phyloP scores from a whole-genome alignment of 2,329 filamentous ascomycete genomes.

The Aspergillus carbonarius region DNA sequence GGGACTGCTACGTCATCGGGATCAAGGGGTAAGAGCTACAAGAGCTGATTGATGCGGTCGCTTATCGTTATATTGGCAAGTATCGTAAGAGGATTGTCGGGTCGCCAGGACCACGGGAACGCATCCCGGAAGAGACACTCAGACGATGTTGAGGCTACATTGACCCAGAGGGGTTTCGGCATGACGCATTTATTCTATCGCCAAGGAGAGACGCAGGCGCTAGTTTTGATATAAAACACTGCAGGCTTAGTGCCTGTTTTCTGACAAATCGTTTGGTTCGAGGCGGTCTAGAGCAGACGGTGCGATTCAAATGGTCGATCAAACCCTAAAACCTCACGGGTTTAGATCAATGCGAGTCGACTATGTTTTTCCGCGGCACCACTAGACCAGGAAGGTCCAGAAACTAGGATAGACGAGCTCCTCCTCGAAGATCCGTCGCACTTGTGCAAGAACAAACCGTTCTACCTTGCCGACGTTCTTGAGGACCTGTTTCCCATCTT shows the following conservation, averaged over 20 bases:
- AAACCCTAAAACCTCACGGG: background rate
- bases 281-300: background rate
- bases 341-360: background rate
- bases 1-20: background rate
- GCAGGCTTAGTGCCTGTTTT: background rate
- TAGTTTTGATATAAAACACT: background rate
- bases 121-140: background rate
- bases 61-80: background rate
- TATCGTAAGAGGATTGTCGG: background rate
- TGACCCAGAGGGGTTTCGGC: background rate
- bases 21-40: background rate
- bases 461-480: conserved; percentile 99
- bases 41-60: background rate
- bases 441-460: conserved; percentile 93
- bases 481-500: conserved; percentile 87
- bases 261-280: background rate
- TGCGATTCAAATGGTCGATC: background rate
- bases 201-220: background rate
- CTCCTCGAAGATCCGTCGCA: conserved; percentile 90
- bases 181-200: background rate
- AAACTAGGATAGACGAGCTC: conserved; percentile 6
- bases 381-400: conserved; percentile 3
- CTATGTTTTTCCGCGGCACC: background rate
- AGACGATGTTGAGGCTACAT: background rate
- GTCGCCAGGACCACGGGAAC: background rate